Evolutionary conservation across 495 filamentous ascomycete genomes (phyloP).

Genomic region (Penicillium malachiteum): DNA sequence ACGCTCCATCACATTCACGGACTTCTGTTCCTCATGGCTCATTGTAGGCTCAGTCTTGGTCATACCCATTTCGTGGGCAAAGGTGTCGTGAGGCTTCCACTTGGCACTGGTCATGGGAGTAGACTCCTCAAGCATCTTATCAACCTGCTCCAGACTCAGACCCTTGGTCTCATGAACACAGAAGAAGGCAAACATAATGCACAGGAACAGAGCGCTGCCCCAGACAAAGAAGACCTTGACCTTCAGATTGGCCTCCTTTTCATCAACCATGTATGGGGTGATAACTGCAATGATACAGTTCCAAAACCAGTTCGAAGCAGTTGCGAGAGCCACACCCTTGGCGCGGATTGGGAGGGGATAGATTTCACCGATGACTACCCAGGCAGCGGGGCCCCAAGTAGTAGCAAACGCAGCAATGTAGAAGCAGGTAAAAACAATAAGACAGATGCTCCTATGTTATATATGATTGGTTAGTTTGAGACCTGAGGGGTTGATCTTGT

Average conservation of each 20-base stretch:
- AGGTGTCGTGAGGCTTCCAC: slow-evolving; percentile 72
- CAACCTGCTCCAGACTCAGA: slow-evolving; percentile 80
- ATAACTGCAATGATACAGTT: slow-evolving; percentile 67
- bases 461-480: neutral
- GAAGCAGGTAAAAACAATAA: slow-evolving; percentile 75
- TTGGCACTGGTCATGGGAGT: slow-evolving; percentile 66
- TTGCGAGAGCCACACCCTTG: slow-evolving; percentile 71
- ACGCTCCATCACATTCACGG: too few relatives aligned
- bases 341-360: slow-evolving; percentile 78
- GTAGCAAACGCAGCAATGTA: slow-evolving; percentile 84
- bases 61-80: slow-evolving; percentile 59
- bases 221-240: slow-evolving; percentile 79
- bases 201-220: slow-evolving; percentile 64
- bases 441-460: slow-evolving; percentile 15
- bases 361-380: slow-evolving; percentile 81
- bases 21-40: neutral
- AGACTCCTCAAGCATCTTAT: slow-evolving; percentile 79
- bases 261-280: slow-evolving; percentile 70
- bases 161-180: slow-evolving; percentile 79
- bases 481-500: neutral
- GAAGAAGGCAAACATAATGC: slow-evolving; percentile 69
- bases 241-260: slow-evolving; percentile 61
- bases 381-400: slow-evolving; percentile 76
- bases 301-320: slow-evolving; percentile 82
- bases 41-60: slow-evolving; percentile 29